Evolutionary conservation across 768 basidiomycete genomes (phyloP).

Genomic region (Boletus fagicola): DNA sequence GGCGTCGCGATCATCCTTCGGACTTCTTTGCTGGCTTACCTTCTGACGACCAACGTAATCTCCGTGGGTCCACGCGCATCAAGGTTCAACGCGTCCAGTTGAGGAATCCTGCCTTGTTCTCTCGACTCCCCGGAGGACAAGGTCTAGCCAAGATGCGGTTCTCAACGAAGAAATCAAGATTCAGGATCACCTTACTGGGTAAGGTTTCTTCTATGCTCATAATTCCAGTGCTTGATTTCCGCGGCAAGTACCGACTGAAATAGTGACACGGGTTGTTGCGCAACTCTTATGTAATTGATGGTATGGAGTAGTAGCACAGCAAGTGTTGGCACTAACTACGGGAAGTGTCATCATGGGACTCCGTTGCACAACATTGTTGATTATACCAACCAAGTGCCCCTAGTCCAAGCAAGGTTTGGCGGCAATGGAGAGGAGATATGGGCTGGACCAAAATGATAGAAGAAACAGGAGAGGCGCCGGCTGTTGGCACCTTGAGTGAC

Average conservation of each 20-base stretch:
- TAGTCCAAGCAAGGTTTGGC: neutral
- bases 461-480: neutral
- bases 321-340: neutral
- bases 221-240: neutral
- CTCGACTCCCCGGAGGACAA: neutral
- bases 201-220: neutral
- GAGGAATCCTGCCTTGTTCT: neutral
- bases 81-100: neutral
- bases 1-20: slow-evolving; percentile 17
- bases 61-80: slow-evolving; percentile 8
- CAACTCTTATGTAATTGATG: neutral
- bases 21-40: slow-evolving; percentile 15
- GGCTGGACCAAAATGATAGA: neutral
- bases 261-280: neutral
- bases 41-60: slow-evolving; percentile 17
- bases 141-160: neutral
- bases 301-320: neutral
- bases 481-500: neutral
- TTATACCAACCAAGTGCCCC: neutral
- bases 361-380: neutral
- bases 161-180: neutral
- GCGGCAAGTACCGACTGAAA: neutral
- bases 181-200: neutral
- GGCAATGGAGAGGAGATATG: neutral
- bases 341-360: neutral